Evolutionary conservation across 2,329 filamentous ascomycete species (phyloP).

Genomic region (Alternaria brassicae): DNA sequence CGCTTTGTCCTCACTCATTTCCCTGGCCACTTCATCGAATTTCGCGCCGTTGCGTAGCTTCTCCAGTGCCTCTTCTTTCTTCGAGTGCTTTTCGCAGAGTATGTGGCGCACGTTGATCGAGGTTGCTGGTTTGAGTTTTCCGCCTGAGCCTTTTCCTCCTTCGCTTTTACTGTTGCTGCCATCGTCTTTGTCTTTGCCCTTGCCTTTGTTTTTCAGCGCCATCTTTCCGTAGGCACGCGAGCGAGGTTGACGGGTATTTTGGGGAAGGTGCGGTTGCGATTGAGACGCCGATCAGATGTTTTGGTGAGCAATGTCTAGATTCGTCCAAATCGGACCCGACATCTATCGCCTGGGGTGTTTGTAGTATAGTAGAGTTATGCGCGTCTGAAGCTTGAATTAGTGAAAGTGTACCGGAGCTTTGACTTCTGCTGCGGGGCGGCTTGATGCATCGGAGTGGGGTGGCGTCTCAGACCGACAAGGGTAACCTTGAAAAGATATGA

Average conservation of each 20-base stretch:
- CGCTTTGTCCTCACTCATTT: slow-evolving; percentile 80
- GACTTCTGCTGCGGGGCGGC: not conserved
- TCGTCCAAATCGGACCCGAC: not conserved
- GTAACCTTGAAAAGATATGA: not conserved
- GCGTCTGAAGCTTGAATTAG: not conserved
- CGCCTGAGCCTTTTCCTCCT: slow-evolving; percentile 38
- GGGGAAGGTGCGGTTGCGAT: not conserved
- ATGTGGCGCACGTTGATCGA: slow-evolving; percentile 77
- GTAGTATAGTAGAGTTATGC: not conserved
- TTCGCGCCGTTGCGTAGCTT: slow-evolving; percentile 72
- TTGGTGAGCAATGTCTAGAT: not conserved
- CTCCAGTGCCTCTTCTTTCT: slow-evolving; percentile 76
- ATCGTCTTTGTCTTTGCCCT: slow-evolving; percentile 32
- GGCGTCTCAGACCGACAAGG: not conserved
- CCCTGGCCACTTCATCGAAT: slow-evolving; percentile 76
- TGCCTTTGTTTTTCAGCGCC: slow-evolving; percentile 40
- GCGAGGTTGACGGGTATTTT: not conserved
- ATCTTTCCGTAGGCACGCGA: slow-evolving; percentile 9
- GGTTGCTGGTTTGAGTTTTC: slow-evolving; percentile 67
- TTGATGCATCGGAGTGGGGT: slow-evolving; percentile 2
- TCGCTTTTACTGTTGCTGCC: slow-evolving; percentile 31
- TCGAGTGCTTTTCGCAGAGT: slow-evolving; percentile 77
- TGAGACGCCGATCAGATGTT: not conserved
- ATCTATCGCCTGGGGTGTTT: not conserved
- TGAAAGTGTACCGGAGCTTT: slow-evolving; percentile 2